Evolutionary conservation across 2,329 filamentous ascomycete genomes (phyloP).

Genomic region (Monosporascus sp.): DNA sequence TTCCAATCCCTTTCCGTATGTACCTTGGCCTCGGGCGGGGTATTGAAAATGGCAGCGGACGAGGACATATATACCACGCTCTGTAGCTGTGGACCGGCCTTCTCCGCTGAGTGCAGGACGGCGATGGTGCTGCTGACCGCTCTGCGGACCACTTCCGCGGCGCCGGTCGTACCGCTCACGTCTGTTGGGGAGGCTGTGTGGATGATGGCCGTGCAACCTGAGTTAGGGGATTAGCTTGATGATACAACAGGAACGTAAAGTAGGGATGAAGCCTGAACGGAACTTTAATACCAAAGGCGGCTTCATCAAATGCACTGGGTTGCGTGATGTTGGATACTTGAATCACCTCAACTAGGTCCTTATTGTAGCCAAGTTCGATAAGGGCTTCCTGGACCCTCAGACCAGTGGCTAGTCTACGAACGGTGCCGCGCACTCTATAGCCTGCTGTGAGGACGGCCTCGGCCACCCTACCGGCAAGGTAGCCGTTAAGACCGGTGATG

Average conservation of each 20-base stretch:
- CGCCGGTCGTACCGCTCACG: slow-evolving; percentile 15
- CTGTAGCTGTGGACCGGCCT: slow-evolving; percentile 13
- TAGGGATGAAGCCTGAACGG: background rate
- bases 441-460: slow-evolving; percentile 18
- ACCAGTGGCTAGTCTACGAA: slow-evolving; percentile 19
- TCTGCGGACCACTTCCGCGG: slow-evolving; percentile 19
- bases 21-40: slow-evolving; percentile 11
- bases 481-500: slow-evolving; percentile 27
- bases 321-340: slow-evolving; percentile 19
- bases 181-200: slow-evolving; percentile 21
- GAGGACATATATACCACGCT: slow-evolving; percentile 23
- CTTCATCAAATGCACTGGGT: slow-evolving; percentile 15
- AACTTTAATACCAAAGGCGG: slow-evolving; percentile 15
- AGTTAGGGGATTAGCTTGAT: background rate
- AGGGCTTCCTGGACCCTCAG: slow-evolving; percentile 19
- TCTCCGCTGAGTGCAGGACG: slow-evolving; percentile 17
- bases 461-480: slow-evolving; percentile 23
- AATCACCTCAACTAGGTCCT: slow-evolving; percentile 18
- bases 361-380: slow-evolving; percentile 13
- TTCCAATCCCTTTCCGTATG: slow-evolving; percentile 25
- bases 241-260: background rate
- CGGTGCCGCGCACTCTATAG: slow-evolving; percentile 23
- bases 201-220: slow-evolving; percentile 22
- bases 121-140: slow-evolving; percentile 14
- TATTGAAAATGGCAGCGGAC: slow-evolving; percentile 18